Conservation (phyloP, 139 green algal species). For the Tetradesmus lagerheimii region DNA sequence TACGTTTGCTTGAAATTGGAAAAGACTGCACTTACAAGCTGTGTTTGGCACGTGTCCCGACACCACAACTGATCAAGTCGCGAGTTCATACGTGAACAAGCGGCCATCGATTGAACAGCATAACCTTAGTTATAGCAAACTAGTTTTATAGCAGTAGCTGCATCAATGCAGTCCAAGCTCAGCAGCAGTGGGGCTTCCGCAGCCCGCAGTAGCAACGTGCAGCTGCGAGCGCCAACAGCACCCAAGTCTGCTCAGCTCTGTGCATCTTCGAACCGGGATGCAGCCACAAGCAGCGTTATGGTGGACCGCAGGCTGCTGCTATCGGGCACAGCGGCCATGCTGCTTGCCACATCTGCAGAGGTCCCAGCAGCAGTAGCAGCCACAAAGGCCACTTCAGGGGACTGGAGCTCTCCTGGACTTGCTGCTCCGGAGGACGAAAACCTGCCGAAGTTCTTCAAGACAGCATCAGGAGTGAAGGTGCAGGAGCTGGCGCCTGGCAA, state of each 20-base stretch:
- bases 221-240: not conserved
- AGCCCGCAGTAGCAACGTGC: not conserved
- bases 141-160: not conserved
- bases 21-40: too few relatives aligned
- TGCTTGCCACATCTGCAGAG: not conserved
- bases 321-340: not conserved
- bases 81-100: not conserved
- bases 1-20: too few relatives aligned
- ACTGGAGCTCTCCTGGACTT: slow-evolving; percentile 38
- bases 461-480: slow-evolving; percentile 42
- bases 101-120: not conserved
- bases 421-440: slow-evolving; percentile 31
- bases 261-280: not conserved
- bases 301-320: not conserved
- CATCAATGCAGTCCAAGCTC: not conserved
- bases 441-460: slow-evolving; percentile 45
- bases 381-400: slow-evolving; percentile 4
- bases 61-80: not conserved
- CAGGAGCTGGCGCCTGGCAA: slow-evolving; percentile 62
- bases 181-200: not conserved
- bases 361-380: slow-evolving; percentile 1
- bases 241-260: not conserved
- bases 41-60: too few relatives aligned
- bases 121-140: not conserved
- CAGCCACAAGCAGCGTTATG: not conserved